phyloP scores from a whole-genome alignment of 2,329 filamentous ascomycete species.

The Scytalidium sp. region DNA sequence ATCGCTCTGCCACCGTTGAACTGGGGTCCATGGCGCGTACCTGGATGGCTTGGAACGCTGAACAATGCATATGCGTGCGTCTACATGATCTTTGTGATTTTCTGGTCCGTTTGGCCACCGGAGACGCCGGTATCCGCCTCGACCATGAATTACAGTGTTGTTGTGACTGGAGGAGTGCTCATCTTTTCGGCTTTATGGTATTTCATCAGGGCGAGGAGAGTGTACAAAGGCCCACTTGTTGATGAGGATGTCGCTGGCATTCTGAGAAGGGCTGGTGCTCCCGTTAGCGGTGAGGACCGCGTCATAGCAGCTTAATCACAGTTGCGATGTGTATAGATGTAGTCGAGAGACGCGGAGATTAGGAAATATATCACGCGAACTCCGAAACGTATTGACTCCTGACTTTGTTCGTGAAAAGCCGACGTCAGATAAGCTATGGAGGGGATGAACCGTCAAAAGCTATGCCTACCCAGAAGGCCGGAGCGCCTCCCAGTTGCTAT shows the following conservation, averaged over 20 bases:
- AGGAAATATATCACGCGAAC: too few relatives aligned
- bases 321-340: too few relatives aligned
- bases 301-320: too few relatives aligned
- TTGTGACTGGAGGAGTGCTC: constrained; percentile 31
- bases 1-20: constrained; percentile 24
- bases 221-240: constrained; percentile 31
- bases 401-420: too few relatives aligned
- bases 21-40: constrained; percentile 56
- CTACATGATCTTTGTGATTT: constrained; percentile 52
- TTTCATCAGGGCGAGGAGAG: constrained; percentile 29
- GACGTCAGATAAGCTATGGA: too few relatives aligned
- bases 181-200: constrained; percentile 41
- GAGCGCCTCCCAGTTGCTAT: too few relatives aligned
- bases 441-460: too few relatives aligned
- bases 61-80: constrained; percentile 53
- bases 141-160: constrained; percentile 48
- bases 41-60: constrained; percentile 45
- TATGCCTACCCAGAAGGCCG: too few relatives aligned
- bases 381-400: too few relatives aligned
- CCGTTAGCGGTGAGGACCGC: too few relatives aligned
- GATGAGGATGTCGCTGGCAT: constrained; percentile 10
- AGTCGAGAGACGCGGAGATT: too few relatives aligned
- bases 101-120: constrained; percentile 52
- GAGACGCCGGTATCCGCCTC: constrained; percentile 36
- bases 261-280: neutral